Conservation (phyloP, 345 rosid species). For the Melastoma malabathricum region DNA sequence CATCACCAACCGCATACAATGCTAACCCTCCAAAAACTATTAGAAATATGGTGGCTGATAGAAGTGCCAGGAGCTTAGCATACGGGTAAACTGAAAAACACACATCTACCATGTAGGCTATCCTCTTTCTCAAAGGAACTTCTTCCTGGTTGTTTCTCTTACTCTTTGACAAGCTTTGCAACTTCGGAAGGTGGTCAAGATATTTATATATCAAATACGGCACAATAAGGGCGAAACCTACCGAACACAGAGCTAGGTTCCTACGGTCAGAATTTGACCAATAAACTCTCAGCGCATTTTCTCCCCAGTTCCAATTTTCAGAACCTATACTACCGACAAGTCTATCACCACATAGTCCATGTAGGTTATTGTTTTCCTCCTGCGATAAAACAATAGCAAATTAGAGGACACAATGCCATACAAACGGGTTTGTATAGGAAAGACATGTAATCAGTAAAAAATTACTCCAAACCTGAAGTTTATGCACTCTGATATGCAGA, state of each 20-base stretch:
- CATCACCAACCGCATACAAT: conserved; percentile 66
- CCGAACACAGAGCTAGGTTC: conserved; percentile 47
- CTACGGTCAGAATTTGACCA: conserved; percentile 37
- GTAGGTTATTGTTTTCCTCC: conserved; percentile 52
- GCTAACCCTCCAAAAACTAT: conserved; percentile 81
- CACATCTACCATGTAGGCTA: conserved; percentile 80
- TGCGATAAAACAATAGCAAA: conserved; percentile 21
- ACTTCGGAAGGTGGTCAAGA: conserved; percentile 51
- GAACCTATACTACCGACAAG: conserved; percentile 14
- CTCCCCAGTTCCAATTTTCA: conserved; percentile 19
- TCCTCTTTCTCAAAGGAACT: conserved; percentile 73
- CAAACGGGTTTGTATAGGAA: background rate
- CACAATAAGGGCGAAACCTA: conserved; percentile 34
- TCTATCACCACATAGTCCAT: conserved; percentile 25
- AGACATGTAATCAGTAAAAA: background rate
- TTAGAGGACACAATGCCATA: conserved; percentile 4
- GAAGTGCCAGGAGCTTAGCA: conserved; percentile 87
- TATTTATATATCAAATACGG: conserved; percentile 62
- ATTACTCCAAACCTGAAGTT: conserved; percentile 34
- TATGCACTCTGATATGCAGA: conserved; percentile 36
- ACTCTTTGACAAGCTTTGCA: conserved; percentile 37
- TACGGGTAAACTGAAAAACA: conserved; percentile 81
- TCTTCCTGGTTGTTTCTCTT: conserved; percentile 45
- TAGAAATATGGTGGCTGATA: conserved; percentile 66
- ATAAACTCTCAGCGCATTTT: conserved; percentile 13